Conservation (phyloP, 2,329 filamentous ascomycete genomes). For the Exophiala viscosa region DNA sequence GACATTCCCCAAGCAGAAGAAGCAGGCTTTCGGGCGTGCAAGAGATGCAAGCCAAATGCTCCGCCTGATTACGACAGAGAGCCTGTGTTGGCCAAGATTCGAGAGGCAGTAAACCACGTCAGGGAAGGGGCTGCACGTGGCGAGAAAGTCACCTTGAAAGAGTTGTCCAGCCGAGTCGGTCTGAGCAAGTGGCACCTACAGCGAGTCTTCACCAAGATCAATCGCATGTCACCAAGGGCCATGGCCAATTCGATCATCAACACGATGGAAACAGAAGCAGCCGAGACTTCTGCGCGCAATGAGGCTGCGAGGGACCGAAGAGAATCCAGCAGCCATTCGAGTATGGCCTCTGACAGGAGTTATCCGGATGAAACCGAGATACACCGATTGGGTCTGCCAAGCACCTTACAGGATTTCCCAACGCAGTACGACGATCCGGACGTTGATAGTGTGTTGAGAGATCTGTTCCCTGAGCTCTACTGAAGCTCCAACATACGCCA, state of each 20-base stretch:
- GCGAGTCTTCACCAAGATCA: slow-evolving; percentile 52
- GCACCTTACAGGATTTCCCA: neutral
- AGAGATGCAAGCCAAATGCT: slow-evolving; percentile 51
- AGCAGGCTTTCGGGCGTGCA: slow-evolving; percentile 53
- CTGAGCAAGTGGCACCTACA: slow-evolving; percentile 53
- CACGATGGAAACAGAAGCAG: neutral
- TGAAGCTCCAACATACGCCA: too few relatives aligned
- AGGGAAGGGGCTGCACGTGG: neutral
- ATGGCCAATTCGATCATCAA: slow-evolving; percentile 8
- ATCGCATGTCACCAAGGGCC: slow-evolving; percentile 49
- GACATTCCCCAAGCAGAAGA: slow-evolving; percentile 45
- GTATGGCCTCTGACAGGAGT: too few relatives aligned
- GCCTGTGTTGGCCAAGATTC: slow-evolving; percentile 7
- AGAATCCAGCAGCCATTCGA: too few relatives aligned
- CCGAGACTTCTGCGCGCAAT: neutral
- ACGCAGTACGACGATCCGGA: neutral
- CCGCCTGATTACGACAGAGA: slow-evolving; percentile 3
- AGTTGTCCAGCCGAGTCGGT: slow-evolving; percentile 45
- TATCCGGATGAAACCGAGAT: too few relatives aligned
- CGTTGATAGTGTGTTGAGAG: slow-evolving; percentile 5
- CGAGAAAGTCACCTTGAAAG: slow-evolving; percentile 36
- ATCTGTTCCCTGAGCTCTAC: slow-evolving; percentile 13
- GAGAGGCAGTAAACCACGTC: neutral
- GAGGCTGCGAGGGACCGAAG: neutral
- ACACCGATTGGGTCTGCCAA: too few relatives aligned